Conservation (phyloP, 306 rosid species). For the Prunus mira region DNA sequence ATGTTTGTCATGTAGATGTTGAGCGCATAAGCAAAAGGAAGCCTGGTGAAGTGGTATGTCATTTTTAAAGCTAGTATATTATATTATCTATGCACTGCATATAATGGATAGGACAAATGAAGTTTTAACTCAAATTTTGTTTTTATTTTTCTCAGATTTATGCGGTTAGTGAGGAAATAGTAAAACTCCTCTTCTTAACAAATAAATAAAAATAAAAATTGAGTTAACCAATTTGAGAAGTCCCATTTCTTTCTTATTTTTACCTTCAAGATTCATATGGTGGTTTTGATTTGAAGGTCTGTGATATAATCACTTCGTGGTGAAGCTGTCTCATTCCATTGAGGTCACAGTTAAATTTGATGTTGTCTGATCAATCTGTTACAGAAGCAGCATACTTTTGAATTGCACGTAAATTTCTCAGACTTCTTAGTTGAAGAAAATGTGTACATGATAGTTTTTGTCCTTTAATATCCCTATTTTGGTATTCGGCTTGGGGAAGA, state of each 20-base stretch:
- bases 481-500: neutral
- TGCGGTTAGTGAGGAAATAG: neutral
- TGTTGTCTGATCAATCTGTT: neutral
- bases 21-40: conserved; percentile 87
- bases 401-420: neutral
- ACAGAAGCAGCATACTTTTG: neutral
- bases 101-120: neutral
- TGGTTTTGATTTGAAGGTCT: neutral
- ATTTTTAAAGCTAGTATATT: neutral
- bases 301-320: neutral
- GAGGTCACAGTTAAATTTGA: neutral
- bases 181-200: neutral
- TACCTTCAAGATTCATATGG: neutral
- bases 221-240: neutral
- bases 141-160: neutral
- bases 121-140: neutral
- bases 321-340: neutral
- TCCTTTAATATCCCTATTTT: neutral
- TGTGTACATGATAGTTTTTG: neutral
- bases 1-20: conserved; percentile 86
- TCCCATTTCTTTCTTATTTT: neutral
- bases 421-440: neutral
- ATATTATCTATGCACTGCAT: neutral
- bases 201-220: neutral
- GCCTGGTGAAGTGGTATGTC: conserved; percentile 86